Percentiles rank a stretch among this genome's conserved stretches.
These are phyloP conservation scores for Staphylotrichum tortipilum DNA, from an alignment of 495 filamentous ascomycete genomes.

Conservation along the genomic window DNA sequence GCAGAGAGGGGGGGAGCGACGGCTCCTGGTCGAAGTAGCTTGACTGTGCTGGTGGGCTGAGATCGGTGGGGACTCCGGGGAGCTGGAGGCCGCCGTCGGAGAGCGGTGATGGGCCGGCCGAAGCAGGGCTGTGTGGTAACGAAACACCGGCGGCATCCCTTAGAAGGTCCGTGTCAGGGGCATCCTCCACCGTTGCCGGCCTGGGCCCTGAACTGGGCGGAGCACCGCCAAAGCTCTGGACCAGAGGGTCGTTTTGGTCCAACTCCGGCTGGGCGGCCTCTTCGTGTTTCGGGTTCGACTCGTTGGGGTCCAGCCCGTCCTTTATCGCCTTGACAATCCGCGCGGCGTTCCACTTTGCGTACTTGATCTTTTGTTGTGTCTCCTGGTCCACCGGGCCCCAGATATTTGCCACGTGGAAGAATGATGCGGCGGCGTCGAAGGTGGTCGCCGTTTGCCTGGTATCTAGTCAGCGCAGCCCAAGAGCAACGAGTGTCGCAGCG, in stretches of 20 bases:
- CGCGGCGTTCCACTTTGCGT: slow-evolving; percentile 89
- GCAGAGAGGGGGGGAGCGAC: slow-evolving; percentile 17
- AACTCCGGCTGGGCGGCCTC: slow-evolving; percentile 40
- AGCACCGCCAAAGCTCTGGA: slow-evolving; percentile 42
- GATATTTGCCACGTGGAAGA: slow-evolving; percentile 78
- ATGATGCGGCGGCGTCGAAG: slow-evolving; percentile 81
- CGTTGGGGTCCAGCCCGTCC: slow-evolving; percentile 87
- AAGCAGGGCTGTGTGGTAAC: slow-evolving; percentile 32
- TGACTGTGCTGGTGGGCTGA: slow-evolving; percentile 18
- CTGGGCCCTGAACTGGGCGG: slow-evolving; percentile 32
- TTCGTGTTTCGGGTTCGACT: slow-evolving; percentile 62
- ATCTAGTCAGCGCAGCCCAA: not conserved
- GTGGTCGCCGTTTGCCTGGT: slow-evolving; percentile 84
- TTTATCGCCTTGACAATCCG: slow-evolving; percentile 86
- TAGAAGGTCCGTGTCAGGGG: slow-evolving; percentile 36
- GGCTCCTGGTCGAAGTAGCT: slow-evolving; percentile 20
- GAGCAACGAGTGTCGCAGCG: not conserved
- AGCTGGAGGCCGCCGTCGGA: slow-evolving; percentile 24
- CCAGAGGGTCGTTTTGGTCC: slow-evolving; percentile 55
- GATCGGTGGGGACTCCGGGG: slow-evolving; percentile 25
- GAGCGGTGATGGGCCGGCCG: slow-evolving; percentile 34
- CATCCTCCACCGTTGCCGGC: slow-evolving; percentile 49
- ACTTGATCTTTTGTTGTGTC: slow-evolving; percentile 80
- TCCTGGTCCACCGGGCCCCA: slow-evolving; percentile 73
- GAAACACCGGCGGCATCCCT: slow-evolving; percentile 28